A percentile compares a stretch with the other conserved stretches of the same genome.
Conservation (phyloP, 257 asterid genomes). For the Oldenlandia corymbosa region DNA sequence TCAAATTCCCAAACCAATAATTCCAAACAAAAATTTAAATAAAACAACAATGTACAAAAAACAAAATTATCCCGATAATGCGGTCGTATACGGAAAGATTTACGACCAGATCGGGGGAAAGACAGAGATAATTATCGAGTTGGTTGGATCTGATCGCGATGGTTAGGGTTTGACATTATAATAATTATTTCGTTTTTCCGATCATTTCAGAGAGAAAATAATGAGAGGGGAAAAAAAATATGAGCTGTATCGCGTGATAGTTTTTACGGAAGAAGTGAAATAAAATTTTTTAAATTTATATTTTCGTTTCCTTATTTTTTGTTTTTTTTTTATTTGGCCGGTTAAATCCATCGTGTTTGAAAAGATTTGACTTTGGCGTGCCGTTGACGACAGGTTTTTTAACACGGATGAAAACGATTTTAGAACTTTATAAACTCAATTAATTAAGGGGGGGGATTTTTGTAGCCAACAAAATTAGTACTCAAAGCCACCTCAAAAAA, state of each 20-base stretch:
- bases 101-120: constrained; percentile 21
- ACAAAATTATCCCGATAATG: background rate
- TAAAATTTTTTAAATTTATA: no score
- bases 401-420: background rate
- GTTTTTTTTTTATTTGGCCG: background rate
- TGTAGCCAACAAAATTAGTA: no score
- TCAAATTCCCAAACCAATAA: background rate
- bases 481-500: no score
- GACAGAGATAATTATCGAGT: background rate
- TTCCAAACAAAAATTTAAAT: background rate
- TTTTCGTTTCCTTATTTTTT: no score
- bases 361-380: background rate
- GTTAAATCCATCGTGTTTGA: constrained; percentile 1
- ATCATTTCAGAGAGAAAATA: constrained; percentile 19
- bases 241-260: no score
- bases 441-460: no score
- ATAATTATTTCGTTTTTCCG: constrained; percentile 4
- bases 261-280: no score
- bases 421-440: background rate
- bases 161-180: constrained; percentile 4
- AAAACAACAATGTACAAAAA: background rate
- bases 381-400: constrained; percentile 2
- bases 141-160: constrained; percentile 16
- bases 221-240: no score
- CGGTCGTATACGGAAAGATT: background rate